These are phyloP conservation scores for Nicotiana obtusifolia DNA, from an alignment of 257 asterid species.

Conservation along the genomic window DNA sequence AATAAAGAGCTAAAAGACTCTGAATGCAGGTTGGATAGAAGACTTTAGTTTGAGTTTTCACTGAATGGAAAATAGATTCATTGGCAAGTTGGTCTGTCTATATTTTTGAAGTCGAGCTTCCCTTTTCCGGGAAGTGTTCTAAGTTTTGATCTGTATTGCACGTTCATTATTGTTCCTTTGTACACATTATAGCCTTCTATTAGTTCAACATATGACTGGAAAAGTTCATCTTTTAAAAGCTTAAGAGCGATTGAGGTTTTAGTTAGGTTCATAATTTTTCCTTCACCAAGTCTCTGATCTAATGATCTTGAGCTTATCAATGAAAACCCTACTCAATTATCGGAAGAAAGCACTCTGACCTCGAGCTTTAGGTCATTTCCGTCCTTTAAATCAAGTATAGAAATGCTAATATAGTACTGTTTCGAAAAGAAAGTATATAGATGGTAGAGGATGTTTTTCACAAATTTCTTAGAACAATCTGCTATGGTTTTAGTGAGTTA, in stretches of 20 bases:
- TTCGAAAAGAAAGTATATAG: no score
- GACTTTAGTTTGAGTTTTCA: not conserved
- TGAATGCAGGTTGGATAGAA: not conserved
- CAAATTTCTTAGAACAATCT: no score
- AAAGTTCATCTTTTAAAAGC: not conserved
- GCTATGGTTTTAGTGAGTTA: no score
- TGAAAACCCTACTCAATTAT: not conserved
- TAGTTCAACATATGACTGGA: not conserved
- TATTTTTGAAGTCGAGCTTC: not conserved
- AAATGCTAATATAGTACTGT: no score
- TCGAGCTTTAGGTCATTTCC: not conserved
- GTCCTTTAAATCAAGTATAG: no score
- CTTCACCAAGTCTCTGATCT: not conserved
- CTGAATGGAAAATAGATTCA: not conserved
- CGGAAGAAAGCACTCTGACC: not conserved
- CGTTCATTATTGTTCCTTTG: not conserved
- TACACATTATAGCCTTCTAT: not conserved
- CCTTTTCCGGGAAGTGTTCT: not conserved
- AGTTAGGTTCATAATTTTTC: not conserved
- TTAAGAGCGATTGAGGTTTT: not conserved
- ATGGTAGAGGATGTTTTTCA: no score
- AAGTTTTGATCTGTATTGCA: not conserved
- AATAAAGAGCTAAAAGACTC: not conserved
- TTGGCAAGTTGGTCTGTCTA: not conserved
- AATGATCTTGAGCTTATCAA: not conserved